phyloP scores from a whole-genome alignment of 1,284 basidiomycete species.

The Sporisorium sorghi region DNA sequence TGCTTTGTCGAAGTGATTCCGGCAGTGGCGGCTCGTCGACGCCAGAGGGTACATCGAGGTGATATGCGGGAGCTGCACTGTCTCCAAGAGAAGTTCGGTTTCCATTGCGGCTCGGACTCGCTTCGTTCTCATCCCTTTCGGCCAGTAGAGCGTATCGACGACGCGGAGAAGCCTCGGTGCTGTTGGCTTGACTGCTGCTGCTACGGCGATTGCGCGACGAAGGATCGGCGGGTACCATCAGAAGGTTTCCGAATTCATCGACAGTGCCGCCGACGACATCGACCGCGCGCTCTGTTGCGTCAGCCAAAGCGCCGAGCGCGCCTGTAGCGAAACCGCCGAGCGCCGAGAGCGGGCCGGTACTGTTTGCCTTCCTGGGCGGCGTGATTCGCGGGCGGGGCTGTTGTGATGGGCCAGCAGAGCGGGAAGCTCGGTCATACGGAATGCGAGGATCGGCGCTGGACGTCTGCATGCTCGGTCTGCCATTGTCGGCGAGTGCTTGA shows the following conservation, averaged over 20 bases:
- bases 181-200: conserved; percentile 1
- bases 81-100: not conserved
- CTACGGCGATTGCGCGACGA: conserved; percentile 11
- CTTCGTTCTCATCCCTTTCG: conserved; percentile 18
- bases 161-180: conserved; percentile 30
- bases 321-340: conserved; percentile 50
- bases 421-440: conserved; percentile 1
- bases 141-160: conserved; percentile 26
- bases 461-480: not conserved
- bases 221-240: conserved; percentile 42
- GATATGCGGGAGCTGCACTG: conserved; percentile 17
- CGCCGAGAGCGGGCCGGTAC: conserved; percentile 36
- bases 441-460: conserved; percentile 4
- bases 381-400: conserved; percentile 25
- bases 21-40: conserved; percentile 42
- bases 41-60: conserved; percentile 38
- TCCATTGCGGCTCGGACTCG: not conserved
- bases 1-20: conserved; percentile 31
- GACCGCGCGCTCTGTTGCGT: conserved; percentile 47
- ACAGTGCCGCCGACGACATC: conserved; percentile 53
- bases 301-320: conserved; percentile 40
- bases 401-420: conserved; percentile 12
- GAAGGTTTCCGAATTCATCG: conserved; percentile 47
- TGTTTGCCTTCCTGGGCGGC: conserved; percentile 32
- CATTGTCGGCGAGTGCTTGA: not conserved